Percentiles rank a stretch among this genome's conserved stretches.
These are phyloP conservation scores for Paraurostyla sp. DNA, from an alignment of 73 alveolate genomes.

Conservation along the genomic window DNA sequence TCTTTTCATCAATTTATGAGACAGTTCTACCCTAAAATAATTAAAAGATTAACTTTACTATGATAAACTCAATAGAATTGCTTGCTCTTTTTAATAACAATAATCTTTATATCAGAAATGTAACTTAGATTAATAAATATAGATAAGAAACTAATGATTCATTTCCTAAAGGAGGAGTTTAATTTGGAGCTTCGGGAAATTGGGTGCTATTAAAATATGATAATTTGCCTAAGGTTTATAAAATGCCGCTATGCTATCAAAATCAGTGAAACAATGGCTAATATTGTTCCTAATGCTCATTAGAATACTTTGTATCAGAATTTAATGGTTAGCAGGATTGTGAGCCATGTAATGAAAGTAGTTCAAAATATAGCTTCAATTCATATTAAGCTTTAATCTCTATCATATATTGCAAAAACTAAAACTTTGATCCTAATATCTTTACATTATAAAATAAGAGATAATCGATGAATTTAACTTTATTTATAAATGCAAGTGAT, in stretches of 20 bases:
- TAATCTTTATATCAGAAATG: not conserved
- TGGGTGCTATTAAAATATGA: not conserved
- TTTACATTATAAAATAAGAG: too few relatives aligned
- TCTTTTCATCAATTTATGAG: not conserved
- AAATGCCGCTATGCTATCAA: not conserved
- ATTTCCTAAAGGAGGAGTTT: not conserved
- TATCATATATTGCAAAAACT: too few relatives aligned
- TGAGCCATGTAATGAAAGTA: too few relatives aligned
- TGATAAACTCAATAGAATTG: not conserved
- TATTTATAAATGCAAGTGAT: too few relatives aligned
- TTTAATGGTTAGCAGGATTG: too few relatives aligned
- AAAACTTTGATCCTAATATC: too few relatives aligned
- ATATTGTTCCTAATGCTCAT: not conserved
- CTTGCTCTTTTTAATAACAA: not conserved
- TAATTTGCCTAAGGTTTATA: not conserved
- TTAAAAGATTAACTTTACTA: not conserved
- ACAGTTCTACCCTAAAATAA: not conserved
- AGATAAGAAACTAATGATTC: not conserved
- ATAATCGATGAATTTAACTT: too few relatives aligned
- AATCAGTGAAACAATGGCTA: not conserved
- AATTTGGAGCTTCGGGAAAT: not conserved
- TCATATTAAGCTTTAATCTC: too few relatives aligned
- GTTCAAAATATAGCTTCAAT: too few relatives aligned
- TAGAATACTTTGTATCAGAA: not conserved
- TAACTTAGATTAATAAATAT: not conserved